Base-by-base conservation (phyloP, 2,329 filamentous ascomycete genomes). In the Botrytis paeoniae region DNA sequence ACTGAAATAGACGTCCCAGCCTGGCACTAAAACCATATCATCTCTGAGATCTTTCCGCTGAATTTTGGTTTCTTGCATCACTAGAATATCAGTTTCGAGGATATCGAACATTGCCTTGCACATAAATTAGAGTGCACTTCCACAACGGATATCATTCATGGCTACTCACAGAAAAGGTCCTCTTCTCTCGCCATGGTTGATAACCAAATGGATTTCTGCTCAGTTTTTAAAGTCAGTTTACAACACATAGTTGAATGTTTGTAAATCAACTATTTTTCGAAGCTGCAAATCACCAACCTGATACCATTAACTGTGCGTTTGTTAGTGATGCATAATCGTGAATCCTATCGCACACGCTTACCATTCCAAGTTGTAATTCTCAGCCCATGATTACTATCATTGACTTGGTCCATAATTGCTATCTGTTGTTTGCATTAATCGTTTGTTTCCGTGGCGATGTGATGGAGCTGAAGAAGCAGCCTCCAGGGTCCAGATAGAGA, bases 1-100 rank as follows among this genome's bases (percentile, higher is more conserved):
- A 81, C 94, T 98, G 83, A 98, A 98, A 83, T 92, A 97, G 76
- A 95, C 95, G 81, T 99, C 96, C 95, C 95, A 99, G 20, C 96
- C 96, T 0, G 93, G 90, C 0, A 98, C 90, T 48, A 98, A 85
- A 16, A 98, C 95, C 94, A 98, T 98, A 78, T 98, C 96, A 86
- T 98, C 96, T 59, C 86, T 88, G 1, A 99, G 85, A 78, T 98
- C 95, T 81, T 97, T 97, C 73, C 92, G 88, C 80, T 98, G 96
- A 59, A 98, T 98, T 83, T 98, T 99, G 61, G 94, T 91, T 83
- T 98, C 96, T 82, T 99, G 96, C 85, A 98, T 94, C 73, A 98
- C 87, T 29, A 98, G 90, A 76, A 99, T 96, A 81, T 99, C 96
- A 70, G 95, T 91, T 81, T 96, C 93, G 10, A 99, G 87, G 61